A percentile compares a stretch with the other conserved stretches of the same genome.
Conservation (phyloP, 2,329 filamentous ascomycete genomes). For the Aspergillus pseudonomiae region DNA sequence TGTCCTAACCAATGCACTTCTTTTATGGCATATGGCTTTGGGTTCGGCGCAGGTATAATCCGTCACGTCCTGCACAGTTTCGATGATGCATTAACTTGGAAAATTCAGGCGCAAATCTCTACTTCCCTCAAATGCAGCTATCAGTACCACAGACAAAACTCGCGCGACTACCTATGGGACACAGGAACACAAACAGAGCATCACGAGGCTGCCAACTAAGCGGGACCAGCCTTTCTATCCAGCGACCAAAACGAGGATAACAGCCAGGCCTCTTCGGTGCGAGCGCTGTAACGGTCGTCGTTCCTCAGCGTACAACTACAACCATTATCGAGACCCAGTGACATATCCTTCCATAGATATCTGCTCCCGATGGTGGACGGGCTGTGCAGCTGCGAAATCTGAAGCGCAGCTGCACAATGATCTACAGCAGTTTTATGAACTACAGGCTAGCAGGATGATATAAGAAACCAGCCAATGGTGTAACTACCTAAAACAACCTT, state of each 20-base stretch:
- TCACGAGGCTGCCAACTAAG: background rate
- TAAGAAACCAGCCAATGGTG: background rate
- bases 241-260: background rate
- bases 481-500: background rate
- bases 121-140: background rate
- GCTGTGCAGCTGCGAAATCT: constrained; percentile 3
- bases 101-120: background rate
- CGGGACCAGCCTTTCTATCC: background rate
- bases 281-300: constrained; percentile 5
- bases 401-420: background rate
- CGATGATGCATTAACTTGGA: background rate
- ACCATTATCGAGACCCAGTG: constrained; percentile 3
- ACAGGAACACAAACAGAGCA: background rate
- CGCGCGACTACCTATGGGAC: constrained; percentile 1
- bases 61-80: background rate
- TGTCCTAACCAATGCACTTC: constrained; percentile 6
- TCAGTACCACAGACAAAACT: background rate
- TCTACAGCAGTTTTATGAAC: background rate
- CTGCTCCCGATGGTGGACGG: constrained; percentile 4
- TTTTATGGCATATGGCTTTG: constrained; percentile 5
- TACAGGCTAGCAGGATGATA: background rate
- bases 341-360: background rate
- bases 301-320: constrained; percentile 7
- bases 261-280: background rate
- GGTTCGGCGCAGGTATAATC: constrained; percentile 7